Conservation (phyloP, 2,329 filamentous ascomycete genomes). For the Curvularia verruculosa region DNA sequence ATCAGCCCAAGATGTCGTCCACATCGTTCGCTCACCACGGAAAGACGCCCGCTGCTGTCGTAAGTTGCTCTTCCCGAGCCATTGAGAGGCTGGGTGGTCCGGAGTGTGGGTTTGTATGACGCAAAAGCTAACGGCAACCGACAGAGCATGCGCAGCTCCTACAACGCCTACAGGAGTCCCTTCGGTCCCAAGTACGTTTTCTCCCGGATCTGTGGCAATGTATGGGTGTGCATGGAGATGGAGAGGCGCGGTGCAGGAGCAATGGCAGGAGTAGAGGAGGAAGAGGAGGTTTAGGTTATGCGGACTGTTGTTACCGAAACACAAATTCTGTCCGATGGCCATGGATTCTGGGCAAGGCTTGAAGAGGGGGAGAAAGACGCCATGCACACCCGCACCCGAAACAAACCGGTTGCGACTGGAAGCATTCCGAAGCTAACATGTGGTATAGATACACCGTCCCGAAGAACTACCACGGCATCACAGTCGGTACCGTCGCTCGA, state of each 20-base stretch:
- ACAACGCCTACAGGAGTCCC: constrained; percentile 61
- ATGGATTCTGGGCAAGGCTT: not conserved
- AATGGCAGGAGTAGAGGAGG: not conserved
- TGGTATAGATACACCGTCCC: constrained; percentile 58
- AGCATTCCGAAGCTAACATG: constrained; percentile 22
- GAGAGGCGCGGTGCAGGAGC: not conserved
- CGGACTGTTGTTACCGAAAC: not conserved
- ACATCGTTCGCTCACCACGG: constrained; percentile 27
- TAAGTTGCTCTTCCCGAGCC: constrained; percentile 23
- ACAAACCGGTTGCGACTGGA: not conserved
- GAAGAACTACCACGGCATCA: constrained; percentile 58
- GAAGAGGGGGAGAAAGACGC: not conserved
- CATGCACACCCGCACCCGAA: not conserved
- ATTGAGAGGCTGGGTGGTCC: not conserved
- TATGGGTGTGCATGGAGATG: not conserved
- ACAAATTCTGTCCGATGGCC: not conserved
- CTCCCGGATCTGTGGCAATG: constrained; percentile 7
- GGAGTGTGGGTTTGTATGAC: constrained; percentile 1
- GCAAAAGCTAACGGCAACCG: constrained; percentile 24
- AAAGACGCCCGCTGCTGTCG: constrained; percentile 38
- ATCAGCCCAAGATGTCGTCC: constrained; percentile 27
- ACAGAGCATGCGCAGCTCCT: constrained; percentile 45
- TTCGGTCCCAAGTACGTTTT: constrained; percentile 63
- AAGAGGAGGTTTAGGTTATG: constrained; percentile 1
- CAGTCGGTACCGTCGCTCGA: constrained; percentile 48